Percentiles rank a stretch among this genome's conserved stretches.
Evolutionary conservation across 805 yeast genomes (phyloP).

Genomic region (Candida broadrunensis): DNA sequence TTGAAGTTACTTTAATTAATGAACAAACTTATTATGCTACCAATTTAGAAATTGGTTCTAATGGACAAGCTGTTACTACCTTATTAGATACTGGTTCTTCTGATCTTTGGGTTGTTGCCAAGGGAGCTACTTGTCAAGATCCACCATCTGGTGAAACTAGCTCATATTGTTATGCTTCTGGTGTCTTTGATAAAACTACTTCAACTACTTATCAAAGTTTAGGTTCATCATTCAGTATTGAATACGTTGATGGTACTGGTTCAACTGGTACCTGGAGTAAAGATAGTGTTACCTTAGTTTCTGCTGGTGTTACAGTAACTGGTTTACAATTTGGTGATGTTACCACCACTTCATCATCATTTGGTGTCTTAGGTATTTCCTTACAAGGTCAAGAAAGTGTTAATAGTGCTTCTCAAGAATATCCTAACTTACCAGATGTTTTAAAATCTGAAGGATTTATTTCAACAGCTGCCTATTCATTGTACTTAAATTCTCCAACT

Average conservation of each 20-base stretch:
- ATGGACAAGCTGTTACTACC: slow-evolving; percentile 14
- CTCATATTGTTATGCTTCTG: slow-evolving; percentile 5
- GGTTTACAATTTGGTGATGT: slow-evolving; percentile 18
- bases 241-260: slow-evolving; percentile 7
- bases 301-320: slow-evolving; percentile 8
- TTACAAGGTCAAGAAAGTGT: slow-evolving; percentile 8
- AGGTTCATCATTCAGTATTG: slow-evolving; percentile 7
- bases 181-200: slow-evolving; percentile 11
- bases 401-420: slow-evolving; percentile 7
- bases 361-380: slow-evolving; percentile 19
- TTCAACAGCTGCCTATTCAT: slow-evolving; percentile 34
- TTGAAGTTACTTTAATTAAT: slow-evolving; percentile 2
- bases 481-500: slow-evolving; percentile 25
- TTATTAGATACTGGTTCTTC: slow-evolving; percentile 24
- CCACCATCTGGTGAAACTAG: slow-evolving; percentile 1
- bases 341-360: slow-evolving; percentile 3
- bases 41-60: slow-evolving; percentile 9
- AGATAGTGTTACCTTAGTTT: slow-evolving; percentile 11
- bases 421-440: slow-evolving; percentile 32
- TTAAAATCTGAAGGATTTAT: slow-evolving; percentile 33
- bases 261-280: slow-evolving; percentile 13
- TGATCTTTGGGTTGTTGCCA: slow-evolving; percentile 25
- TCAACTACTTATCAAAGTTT: slow-evolving; percentile 3
- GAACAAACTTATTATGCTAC: slow-evolving; percentile 3
- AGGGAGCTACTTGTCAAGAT: slow-evolving; percentile 20